Evolutionary conservation across 306 rosid species (phyloP).

Genomic region (Aeschynomene evenia): DNA sequence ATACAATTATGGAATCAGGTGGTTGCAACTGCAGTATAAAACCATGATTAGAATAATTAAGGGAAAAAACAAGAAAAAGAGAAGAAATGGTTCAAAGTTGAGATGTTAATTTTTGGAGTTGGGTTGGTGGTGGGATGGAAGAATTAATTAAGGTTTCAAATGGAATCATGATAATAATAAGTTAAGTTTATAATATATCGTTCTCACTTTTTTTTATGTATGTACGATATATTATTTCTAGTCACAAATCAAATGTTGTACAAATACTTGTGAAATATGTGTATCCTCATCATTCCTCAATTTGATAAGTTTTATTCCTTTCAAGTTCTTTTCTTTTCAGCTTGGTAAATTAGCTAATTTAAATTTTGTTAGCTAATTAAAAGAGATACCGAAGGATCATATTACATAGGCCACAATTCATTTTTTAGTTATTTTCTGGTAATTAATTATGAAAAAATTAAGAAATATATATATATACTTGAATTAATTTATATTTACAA

Average conservation of each 20-base stretch:
- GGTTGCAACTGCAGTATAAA: too few relatives aligned
- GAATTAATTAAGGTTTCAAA: conserved; percentile 4
- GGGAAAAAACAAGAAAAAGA: background rate
- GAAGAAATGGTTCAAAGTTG: background rate
- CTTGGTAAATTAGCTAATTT: background rate
- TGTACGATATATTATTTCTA: conserved; percentile 37
- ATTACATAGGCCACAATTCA: background rate
- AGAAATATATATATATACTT: too few relatives aligned
- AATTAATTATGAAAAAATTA: too few relatives aligned
- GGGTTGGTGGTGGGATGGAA: conserved; percentile 35
- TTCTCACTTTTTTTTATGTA: conserved; percentile 34
- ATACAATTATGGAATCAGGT: too few relatives aligned
- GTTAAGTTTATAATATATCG: conserved; percentile 31
- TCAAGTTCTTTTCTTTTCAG: background rate
- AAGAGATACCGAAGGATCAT: background rate
- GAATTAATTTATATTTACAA: too few relatives aligned
- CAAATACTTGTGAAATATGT: conserved; percentile 28
- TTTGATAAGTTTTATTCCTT: background rate
- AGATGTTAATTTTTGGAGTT: background rate
- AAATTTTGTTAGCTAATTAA: too few relatives aligned
- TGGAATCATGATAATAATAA: conserved; percentile 19
- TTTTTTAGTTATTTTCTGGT: too few relatives aligned
- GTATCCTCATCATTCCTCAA: background rate
- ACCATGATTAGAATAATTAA: background rate
- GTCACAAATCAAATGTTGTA: conserved; percentile 21